Base-by-base conservation (phyloP, 768 basidiomycete genomes). In the Boletus bicolor region DNA sequence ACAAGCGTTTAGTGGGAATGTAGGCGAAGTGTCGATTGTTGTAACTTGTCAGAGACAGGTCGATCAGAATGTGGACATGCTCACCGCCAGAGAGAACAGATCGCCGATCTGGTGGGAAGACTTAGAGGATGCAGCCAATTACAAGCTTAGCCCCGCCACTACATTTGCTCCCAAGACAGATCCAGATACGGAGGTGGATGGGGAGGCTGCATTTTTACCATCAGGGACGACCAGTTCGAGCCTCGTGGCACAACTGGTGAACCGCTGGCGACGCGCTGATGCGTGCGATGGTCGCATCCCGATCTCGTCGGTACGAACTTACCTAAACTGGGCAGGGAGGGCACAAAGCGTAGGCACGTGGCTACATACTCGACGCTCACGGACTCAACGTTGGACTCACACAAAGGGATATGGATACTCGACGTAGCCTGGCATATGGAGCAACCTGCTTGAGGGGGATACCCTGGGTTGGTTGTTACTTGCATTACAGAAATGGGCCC, bases 221-320 rank as follows among this genome's bases (percentile, higher is more conserved):
- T 43, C 59, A 65, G 63, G 62, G 42, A 63, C 62, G 42, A 7
- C 37, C 28, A 55, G 34, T 43, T 38, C 42, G 44, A 26, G 44
- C 62, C 64, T 67, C 65, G 64, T 67, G 62, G 65, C 38, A 49
- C 12, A 30, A 64, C 54, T 50, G 55, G 66, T 44, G 61, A 32
- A 55, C 37, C 51, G 54, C 49, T 59, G 48, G 39, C 51, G 48
- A 59, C 30, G 36, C 56, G 48, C 39, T 50, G 61, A 58, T 53
- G 35, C 38, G 54, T 56, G 64, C 65, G 65, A 65, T 14, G 5
- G 24, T 61, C 65, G 64, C 51, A 65, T 5, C 47, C 65, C 64
- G 65, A 36, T 41, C 44, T 49, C 2, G 49, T 44, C 65, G 64
- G 60, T 36, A 26, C 48, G 55, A 49, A 11, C 28, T 58, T 53